Conservation (phyloP, 2,329 filamentous ascomycete genomes). For the Ampelomyces quisqualis region DNA sequence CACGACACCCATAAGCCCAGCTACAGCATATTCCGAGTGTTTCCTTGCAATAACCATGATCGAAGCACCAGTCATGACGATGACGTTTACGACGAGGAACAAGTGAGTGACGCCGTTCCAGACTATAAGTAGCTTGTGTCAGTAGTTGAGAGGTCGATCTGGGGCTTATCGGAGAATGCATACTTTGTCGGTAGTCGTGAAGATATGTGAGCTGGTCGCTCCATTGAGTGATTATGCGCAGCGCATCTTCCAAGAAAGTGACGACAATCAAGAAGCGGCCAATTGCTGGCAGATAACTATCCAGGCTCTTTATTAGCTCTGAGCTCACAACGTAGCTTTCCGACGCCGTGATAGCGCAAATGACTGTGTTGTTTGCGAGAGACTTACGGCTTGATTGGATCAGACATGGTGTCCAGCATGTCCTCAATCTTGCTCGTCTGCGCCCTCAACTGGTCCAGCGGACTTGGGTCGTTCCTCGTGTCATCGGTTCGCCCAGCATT, state of each 20-base stretch:
- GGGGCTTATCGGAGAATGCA: constrained; percentile 8
- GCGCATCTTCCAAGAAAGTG: constrained; percentile 94
- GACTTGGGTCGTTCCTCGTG: constrained; percentile 67
- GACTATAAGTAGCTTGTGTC: constrained; percentile 57
- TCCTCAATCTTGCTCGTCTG: constrained; percentile 99
- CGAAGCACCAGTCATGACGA: constrained; percentile 83
- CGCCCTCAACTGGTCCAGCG: constrained; percentile 83
- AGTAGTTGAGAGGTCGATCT: too few species aligned
- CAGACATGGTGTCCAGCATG: constrained; percentile 78
- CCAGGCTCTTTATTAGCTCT: constrained; percentile 24
- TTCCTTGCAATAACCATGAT: constrained; percentile 86
- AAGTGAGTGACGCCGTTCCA: constrained; percentile 84
- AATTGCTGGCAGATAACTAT: constrained; percentile 88
- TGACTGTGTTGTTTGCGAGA: constrained; percentile 3
- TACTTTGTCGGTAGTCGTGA: constrained; percentile 90
- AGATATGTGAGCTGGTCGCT: constrained; percentile 90
- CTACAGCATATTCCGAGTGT: constrained; percentile 89
- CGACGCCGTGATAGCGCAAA: constrained; percentile 4
- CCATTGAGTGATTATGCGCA: constrained; percentile 98
- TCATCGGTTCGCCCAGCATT: constrained; percentile 58
- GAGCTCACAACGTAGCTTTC: constrained; percentile 3
- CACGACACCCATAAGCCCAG: constrained; percentile 85
- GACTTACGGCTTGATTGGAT: constrained; percentile 91
- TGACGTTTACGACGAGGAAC: constrained; percentile 87
- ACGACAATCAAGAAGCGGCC: constrained; percentile 97